Evolutionary conservation across 2,329 filamentous ascomycete species (phyloP).

Genomic region (Colletotrichum godetiae): DNA sequence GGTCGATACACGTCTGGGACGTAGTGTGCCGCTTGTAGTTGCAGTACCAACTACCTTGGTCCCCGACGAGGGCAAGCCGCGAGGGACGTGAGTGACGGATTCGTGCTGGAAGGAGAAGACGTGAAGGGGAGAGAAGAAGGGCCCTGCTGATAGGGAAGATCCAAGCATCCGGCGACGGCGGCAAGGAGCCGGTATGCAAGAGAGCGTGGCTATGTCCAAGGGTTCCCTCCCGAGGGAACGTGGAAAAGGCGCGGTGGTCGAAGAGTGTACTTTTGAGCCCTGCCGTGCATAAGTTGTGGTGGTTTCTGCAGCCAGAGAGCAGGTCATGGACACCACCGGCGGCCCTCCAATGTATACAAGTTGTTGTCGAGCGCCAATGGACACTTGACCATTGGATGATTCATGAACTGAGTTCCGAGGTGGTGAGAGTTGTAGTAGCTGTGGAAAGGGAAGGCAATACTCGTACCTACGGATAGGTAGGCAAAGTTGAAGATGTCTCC

Average conservation of each 20-base stretch:
- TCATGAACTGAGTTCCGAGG: background rate
- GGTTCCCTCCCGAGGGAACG: slow-evolving; percentile 21
- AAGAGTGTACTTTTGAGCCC: slow-evolving; percentile 14
- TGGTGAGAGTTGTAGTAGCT: background rate
- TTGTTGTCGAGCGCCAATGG: background rate
- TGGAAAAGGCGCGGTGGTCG: background rate
- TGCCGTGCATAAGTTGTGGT: slow-evolving; percentile 16
- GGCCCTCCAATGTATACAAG: background rate
- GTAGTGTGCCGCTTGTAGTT: slow-evolving; percentile 12
- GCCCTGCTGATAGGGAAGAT: slow-evolving; percentile 16
- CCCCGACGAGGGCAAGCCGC: background rate
- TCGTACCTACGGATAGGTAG: background rate
- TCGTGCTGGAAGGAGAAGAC: slow-evolving; percentile 12
- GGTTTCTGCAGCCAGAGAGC: background rate
- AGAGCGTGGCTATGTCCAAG: slow-evolving; percentile 30
- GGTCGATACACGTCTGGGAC: slow-evolving; percentile 17
- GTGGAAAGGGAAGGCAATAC: background rate
- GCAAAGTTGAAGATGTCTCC: background rate
- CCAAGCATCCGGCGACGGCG: slow-evolving; percentile 29
- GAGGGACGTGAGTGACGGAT: slow-evolving; percentile 20
- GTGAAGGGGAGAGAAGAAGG: background rate
- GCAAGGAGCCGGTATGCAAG: slow-evolving; percentile 31
- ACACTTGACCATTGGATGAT: background rate
- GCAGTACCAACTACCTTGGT: slow-evolving; percentile 11
- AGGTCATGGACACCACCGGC: background rate